These are phyloP conservation scores for Vitis hybrid DNA, from an alignment of 177 flowering plant genomes.

Conservation along the genomic window DNA sequence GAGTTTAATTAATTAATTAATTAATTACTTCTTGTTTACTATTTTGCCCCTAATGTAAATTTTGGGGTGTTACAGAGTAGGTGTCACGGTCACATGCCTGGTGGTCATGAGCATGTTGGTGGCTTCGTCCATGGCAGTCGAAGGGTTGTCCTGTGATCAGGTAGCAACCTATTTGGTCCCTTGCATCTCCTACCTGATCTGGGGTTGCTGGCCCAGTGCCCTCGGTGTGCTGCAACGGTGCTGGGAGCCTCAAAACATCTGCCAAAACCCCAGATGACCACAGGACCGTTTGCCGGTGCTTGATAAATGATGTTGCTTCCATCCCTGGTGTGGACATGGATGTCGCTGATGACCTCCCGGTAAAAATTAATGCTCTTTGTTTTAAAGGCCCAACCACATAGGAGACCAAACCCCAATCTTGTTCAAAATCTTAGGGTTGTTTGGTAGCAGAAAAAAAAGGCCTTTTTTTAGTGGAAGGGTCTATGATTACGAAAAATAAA, in stretches of 20 bases:
- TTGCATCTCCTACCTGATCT: constrained; percentile 34
- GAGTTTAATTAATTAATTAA: too few relatives aligned
- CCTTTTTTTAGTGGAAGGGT: too few relatives aligned
- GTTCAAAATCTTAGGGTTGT: too few relatives aligned
- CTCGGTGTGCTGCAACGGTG: constrained; percentile 38
- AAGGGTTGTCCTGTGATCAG: constrained; percentile 33
- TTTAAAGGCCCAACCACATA: too few relatives aligned
- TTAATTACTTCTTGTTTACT: too few relatives aligned
- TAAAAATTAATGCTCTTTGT: too few relatives aligned
- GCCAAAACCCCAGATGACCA: constrained; percentile 30
- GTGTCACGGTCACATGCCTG: background rate
- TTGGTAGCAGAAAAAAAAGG: too few relatives aligned
- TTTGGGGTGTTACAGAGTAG: too few relatives aligned
- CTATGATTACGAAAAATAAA: too few relatives aligned
- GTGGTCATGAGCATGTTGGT: constrained; percentile 17
- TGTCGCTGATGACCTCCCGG: constrained; percentile 37
- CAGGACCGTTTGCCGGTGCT: constrained; percentile 48
- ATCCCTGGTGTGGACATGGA: constrained; percentile 16
- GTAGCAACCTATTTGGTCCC: constrained; percentile 22
- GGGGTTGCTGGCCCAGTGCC: background rate
- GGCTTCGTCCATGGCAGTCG: constrained; percentile 20
- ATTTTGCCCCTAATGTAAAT: too few relatives aligned
- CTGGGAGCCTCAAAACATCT: constrained; percentile 18
- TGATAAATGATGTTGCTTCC: constrained; percentile 22
- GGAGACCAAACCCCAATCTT: too few relatives aligned